These are phyloP conservation scores for Rubia tinctorum DNA, from an alignment of 305 asterid species.

Conservation along the genomic window DNA sequence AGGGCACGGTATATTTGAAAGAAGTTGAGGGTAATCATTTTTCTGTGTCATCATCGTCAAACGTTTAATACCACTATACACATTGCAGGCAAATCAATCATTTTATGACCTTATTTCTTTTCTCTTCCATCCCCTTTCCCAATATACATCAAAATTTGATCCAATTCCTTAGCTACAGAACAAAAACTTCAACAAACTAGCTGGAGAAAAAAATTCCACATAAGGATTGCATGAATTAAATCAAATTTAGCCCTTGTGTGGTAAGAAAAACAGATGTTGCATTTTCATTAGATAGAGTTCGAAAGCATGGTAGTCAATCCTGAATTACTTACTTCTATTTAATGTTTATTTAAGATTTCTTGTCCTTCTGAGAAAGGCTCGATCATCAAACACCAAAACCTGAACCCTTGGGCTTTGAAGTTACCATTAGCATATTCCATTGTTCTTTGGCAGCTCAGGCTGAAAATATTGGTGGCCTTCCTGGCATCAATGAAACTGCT, in stretches of 20 bases:
- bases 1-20: no score
- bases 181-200: no score
- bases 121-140: no score
- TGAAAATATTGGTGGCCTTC: constrained; percentile 62
- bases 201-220: no score
- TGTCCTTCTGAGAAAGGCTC: constrained; percentile 56
- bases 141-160: no score
- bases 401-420: constrained; percentile 72
- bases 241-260: neutral
- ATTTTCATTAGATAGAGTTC: neutral
- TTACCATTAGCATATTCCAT: constrained; percentile 80
- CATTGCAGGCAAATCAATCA: no score
- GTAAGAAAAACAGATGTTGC: neutral
- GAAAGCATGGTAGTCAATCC: neutral
- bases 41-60: no score
- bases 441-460: constrained; percentile 57
- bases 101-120: no score
- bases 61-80: no score
- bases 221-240: no score
- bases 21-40: no score
- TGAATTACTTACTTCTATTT: neutral
- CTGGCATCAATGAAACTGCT: constrained; percentile 55
- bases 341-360: constrained; percentile 48
- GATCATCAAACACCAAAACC: constrained; percentile 63
- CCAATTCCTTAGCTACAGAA: no score